A percentile compares a stretch with the other conserved stretches of the same genome.
Conservation (phyloP, 192 early-diverging fungal species). For the Linnemannia exigua region DNA sequence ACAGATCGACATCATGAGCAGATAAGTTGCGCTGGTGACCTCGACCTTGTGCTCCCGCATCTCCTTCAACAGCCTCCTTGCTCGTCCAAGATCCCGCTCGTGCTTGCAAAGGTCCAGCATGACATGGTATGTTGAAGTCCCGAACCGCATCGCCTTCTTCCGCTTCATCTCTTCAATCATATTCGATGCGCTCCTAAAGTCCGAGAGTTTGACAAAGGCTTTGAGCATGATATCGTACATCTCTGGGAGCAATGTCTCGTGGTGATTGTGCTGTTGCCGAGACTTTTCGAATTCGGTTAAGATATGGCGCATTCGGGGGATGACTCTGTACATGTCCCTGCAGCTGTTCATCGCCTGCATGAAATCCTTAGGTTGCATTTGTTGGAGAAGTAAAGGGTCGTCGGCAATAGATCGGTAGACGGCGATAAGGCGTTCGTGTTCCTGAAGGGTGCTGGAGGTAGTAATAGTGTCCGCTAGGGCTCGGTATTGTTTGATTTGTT, state of each 20-base stretch:
- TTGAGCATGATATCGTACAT: constrained; percentile 50
- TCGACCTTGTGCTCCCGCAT: constrained; percentile 33
- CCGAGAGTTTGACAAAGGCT: constrained; percentile 39
- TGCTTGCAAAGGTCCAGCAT: constrained; percentile 39
- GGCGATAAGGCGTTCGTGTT: constrained; percentile 19
- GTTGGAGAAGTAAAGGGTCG: constrained; percentile 16
- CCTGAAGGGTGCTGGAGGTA: constrained; percentile 16
- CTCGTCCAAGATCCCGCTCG: constrained; percentile 2
- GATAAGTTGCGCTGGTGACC: constrained; percentile 32
- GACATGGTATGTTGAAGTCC: constrained; percentile 38
- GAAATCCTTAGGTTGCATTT: constrained; percentile 47
- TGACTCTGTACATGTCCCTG: constrained; percentile 20
- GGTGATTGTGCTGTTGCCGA: neutral
- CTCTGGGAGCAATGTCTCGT: constrained; percentile 6
- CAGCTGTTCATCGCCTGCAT: constrained; percentile 40
- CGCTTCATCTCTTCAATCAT: constrained; percentile 23
- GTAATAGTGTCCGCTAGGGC: constrained; percentile 11
- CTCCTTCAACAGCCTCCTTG: constrained; percentile 17
- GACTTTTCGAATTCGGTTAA: constrained; percentile 32
- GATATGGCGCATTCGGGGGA: constrained; percentile 41
- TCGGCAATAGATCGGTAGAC: constrained; percentile 39
- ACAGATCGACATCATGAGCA: constrained; percentile 38
- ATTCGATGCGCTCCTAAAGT: constrained; percentile 31
- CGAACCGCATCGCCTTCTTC: constrained; percentile 9
- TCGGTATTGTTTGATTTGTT: constrained; percentile 29